These are phyloP conservation scores for Fraxinus pennsylvanica DNA, from an alignment of 257 asterid genomes.

Conservation along the genomic window DNA sequence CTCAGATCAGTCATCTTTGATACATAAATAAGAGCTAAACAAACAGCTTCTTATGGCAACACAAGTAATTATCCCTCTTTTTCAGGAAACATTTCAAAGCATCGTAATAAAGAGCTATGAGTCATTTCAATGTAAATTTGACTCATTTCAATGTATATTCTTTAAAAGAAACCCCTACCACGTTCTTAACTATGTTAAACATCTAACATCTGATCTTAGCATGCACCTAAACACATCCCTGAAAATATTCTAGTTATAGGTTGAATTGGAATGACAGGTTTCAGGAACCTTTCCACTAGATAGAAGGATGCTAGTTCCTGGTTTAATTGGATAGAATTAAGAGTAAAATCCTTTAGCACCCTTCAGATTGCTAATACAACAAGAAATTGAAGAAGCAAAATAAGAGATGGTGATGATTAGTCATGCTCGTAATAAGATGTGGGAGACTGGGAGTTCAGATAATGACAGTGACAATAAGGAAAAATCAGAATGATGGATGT, in stretches of 20 bases:
- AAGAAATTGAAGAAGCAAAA: not conserved
- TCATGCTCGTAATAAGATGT: conserved; percentile 3
- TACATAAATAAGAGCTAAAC: conserved; percentile 3
- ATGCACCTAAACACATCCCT: not conserved
- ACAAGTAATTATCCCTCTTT: not conserved
- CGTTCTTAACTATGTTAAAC: not conserved
- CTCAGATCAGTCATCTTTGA: not conserved
- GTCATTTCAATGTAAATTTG: conserved; percentile 7
- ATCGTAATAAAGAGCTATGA: not conserved
- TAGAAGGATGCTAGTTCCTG: not conserved
- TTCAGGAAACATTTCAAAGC: conserved; percentile 9
- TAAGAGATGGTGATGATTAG: conserved; percentile 6
- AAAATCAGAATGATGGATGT: conserved; percentile 36
- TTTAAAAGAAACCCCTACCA: conserved; percentile 7
- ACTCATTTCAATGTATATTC: not conserved
- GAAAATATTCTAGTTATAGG: not conserved
- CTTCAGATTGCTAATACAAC: not conserved
- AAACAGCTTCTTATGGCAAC: conserved; percentile 19
- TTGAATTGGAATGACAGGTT: conserved; percentile 12
- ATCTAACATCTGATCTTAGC: conserved; percentile 9
- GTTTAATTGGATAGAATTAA: conserved; percentile 8
- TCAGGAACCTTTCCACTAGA: conserved; percentile 14
- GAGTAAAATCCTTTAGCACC: conserved; percentile 6
- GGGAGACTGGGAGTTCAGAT: not conserved
- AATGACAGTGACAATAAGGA: conserved; percentile 16